Evolutionary conservation across 2,329 filamentous ascomycete genomes (phyloP).

Genomic region (Colletotrichum sp.): DNA sequence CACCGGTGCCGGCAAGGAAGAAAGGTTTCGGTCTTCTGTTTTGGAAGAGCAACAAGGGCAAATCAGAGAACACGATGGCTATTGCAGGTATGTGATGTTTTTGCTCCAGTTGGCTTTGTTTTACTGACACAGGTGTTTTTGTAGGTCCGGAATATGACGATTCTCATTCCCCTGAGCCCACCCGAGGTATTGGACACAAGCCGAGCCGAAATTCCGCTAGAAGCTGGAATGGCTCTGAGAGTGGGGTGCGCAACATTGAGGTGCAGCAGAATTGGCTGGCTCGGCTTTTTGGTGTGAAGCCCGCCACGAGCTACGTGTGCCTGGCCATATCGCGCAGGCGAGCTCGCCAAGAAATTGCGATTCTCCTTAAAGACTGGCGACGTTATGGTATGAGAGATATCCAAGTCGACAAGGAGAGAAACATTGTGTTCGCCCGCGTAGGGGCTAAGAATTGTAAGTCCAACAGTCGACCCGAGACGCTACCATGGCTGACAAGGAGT

Average conservation of each 20-base stretch:
- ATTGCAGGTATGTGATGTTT: conserved; percentile 43
- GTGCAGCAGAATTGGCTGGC: conserved; percentile 86
- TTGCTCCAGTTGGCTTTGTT: not conserved
- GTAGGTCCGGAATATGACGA: conserved; percentile 37
- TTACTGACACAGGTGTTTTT: conserved; percentile 21
- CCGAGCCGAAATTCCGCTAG: conserved; percentile 24
- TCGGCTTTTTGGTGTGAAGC: conserved; percentile 88
- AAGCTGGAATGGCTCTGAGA: conserved; percentile 39
- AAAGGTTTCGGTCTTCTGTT: conserved; percentile 60
- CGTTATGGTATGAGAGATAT: conserved; percentile 83
- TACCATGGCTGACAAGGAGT: conserved; percentile 22
- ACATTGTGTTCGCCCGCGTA: conserved; percentile 81
- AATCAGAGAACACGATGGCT: conserved; percentile 47
- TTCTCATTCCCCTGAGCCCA: conserved; percentile 27
- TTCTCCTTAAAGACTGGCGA: conserved; percentile 80
- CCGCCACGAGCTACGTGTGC: conserved; percentile 76
- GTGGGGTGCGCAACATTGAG: conserved; percentile 60
- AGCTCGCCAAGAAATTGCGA: conserved; percentile 78
- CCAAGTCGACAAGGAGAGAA: conserved; percentile 77
- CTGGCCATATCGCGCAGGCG: conserved; percentile 72
- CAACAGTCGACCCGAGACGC: not conserved
- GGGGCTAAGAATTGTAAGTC: conserved; percentile 78
- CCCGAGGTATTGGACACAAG: conserved; percentile 23
- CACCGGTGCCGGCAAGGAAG: conserved; percentile 36
- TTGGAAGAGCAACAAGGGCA: conserved; percentile 56